Evolutionary conservation across 225 moss, liverwort and hornwort species (phyloP).

Genomic region (Neckera pumila): DNA sequence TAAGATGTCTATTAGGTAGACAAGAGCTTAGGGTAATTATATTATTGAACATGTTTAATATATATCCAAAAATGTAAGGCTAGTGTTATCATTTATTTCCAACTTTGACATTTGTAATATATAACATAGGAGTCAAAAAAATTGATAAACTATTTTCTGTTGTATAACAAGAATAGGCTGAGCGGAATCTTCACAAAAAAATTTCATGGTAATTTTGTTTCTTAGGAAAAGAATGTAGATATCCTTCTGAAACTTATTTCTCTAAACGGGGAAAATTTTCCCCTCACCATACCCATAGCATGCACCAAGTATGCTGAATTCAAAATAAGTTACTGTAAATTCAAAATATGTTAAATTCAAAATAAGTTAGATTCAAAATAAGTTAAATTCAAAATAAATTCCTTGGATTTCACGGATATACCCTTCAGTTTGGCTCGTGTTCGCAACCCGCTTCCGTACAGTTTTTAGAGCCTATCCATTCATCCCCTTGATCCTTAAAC

Average conservation of each 20-base stretch:
- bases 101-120: not conserved
- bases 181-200: no score
- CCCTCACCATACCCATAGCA: no score
- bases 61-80: rapidly evolving
- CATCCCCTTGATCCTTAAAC: not conserved
- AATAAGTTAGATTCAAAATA: no score
- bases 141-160: not conserved
- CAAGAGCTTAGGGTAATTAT: not conserved
- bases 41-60: rapidly evolving
- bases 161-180: no score
- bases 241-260: no score
- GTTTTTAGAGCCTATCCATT: not conserved
- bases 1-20: rapidly evolving
- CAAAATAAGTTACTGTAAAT: no score
- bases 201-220: no score
- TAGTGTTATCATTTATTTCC: not conserved
- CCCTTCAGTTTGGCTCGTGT: not conserved
- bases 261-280: no score
- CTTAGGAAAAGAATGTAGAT: no score
- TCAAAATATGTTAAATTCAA: no score
- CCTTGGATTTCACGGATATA: not conserved
- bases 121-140: not conserved
- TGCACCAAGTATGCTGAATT: no score
- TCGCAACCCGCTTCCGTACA: not conserved
- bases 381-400: not conserved